Base-by-base conservation (phyloP, 169 alveolate species). In the Plasmodium gonderi region DNA sequence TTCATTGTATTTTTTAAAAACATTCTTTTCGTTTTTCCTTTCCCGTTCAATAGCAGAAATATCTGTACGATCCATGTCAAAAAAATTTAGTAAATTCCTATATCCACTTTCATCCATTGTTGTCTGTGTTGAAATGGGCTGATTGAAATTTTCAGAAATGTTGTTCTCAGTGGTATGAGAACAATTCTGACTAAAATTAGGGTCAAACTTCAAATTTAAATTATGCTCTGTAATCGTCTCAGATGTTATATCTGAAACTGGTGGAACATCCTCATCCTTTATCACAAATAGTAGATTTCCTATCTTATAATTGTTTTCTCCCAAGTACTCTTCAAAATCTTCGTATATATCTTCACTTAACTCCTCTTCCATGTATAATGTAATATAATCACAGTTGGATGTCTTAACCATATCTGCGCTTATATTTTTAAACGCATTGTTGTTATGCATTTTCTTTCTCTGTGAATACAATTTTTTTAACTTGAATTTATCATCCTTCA, bases 81-180 rank as follows among this genome's bases (percentile, higher is more conserved):
- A 87, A 47, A 87, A 20, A 11, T 65, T 77, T 49, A 87, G 23
- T 42, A 87, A 44, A 75, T 87, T 87, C 31, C 89, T 54, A 75
- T 60, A 54, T n/a, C 93, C 93, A 26, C 33, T 87, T 31, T 83
- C 92, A 76, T 87, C 93, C 49, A 87, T 26, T 23, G 79, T 87
- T 2, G 31, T 87, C 44, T 54, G 26, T 12, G 38, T 64, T 0
- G 45, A 38, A 36, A 77, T 12, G 2, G 33, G 36, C 2, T 75
- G 47, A 8, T 54, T 65, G 14, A 68, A 76, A 54, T 40, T 60
- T 36, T 87, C 93, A n/a, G 45, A 69, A 20, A 38, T 11, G 51
- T 83, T 80, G 23, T 42, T 69, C 60, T 83, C 92, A 26, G 75
- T 83, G n/a, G 81, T 49, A 26, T 29, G 36, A n/a, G 85, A 69